Evolutionary conservation across 2,329 filamentous ascomycete genomes (phyloP), one percentile per base, ranked within the genome.

Genomic region (Dothideomycetes sp.): DNA sequence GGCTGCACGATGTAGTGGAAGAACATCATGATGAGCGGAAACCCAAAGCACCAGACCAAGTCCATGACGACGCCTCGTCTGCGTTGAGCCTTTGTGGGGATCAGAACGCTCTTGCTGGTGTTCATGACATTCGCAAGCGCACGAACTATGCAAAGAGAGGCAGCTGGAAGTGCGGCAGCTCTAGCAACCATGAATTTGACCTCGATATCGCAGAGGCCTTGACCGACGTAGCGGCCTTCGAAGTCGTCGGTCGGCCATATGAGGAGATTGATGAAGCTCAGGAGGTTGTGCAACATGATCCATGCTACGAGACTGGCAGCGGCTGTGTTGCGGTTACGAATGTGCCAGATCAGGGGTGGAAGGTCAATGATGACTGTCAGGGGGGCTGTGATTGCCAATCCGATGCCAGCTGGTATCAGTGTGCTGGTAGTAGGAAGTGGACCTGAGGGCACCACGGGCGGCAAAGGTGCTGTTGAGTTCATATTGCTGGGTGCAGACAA

Each of bases 121-220:
- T 81, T 69, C 56, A 84, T 65, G 24, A 79, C 75, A 15, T 58
- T 60, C 10, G 76, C 74, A 12, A 84, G 65, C 34, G 66, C 70
- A 35, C 74, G 67, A 43, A 80, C 70, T 36, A 84, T 72, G 51
- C 77, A 75, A 17, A 67, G 58, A 7, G 77, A 52, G 5, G 69
- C 63, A 7, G 71, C 69, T 3, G 72, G 62, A 12, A 75, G 56
- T 1, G 68, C 74, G 1, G 75, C 63, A 14, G 64, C 64, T 7
- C 65, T 59, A 3, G 70, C 74, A 17, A 73, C 62, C 43, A 71
- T 65, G 24, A 83, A 50, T 45, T 78, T 76, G 39, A 70, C 64
- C 48, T 81, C 68, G 36, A 84, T 60, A 53, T 84, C 79, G 57
- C 80, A 84, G 42, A 79, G 69, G 2, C 68, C 69, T 4, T 55